Conservation (phyloP, 805 yeast genomes). For the Cyberlindnera galapagoensis region DNA sequence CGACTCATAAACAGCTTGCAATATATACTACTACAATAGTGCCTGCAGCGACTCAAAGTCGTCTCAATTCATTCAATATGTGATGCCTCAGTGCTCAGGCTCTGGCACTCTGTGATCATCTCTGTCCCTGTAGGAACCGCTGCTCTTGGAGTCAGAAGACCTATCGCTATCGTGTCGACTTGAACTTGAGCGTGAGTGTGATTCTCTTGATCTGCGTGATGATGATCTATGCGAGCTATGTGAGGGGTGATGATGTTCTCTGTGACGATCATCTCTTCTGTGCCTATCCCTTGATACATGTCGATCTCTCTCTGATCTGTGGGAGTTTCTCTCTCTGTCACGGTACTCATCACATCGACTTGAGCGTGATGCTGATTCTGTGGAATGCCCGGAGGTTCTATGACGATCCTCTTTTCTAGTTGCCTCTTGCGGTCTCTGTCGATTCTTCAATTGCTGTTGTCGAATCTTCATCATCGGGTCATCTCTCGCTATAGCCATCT, state of each 20-base stretch:
- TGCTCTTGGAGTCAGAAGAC: neutral
- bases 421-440: constrained; percentile 20
- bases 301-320: too few species aligned
- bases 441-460: constrained; percentile 17
- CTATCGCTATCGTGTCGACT: constrained; percentile 3
- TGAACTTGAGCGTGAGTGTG: constrained; percentile 1
- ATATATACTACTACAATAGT: too few species aligned
- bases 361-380: too few species aligned
- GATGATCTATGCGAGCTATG: constrained; percentile 6
- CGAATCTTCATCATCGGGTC: constrained; percentile 19
- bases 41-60: too few species aligned
- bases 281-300: too few species aligned
- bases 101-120: constrained; percentile 3
- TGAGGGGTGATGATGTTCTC: neutral
- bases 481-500: constrained; percentile 36
- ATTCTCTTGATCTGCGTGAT: constrained; percentile 1
- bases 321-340: constrained; percentile 10
- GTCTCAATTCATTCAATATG: too few species aligned
- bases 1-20: too few species aligned
- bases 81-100: neutral
- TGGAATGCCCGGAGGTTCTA: too few species aligned
- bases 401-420: constrained; percentile 8
- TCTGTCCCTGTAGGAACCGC: constrained; percentile 6
- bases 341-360: too few species aligned
- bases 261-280: constrained; percentile 5